Base-by-base conservation (phyloP, 257 asterid species). In the Fraxinus excelsior region DNA sequence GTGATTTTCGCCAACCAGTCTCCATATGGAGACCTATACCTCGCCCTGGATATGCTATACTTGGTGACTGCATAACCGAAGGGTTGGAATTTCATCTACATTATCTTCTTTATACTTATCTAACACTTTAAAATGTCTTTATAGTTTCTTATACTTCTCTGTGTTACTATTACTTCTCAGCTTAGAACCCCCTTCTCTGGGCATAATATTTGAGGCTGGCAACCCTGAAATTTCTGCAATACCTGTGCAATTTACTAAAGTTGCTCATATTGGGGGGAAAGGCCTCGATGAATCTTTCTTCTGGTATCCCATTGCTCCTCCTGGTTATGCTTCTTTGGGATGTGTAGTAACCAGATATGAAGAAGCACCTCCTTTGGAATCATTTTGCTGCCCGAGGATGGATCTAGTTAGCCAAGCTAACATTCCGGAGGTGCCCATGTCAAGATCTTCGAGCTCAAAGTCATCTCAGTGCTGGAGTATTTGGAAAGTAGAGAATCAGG, bases 401-500 rank as follows among this genome's bases (percentile, higher is more conserved):
- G 97, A 93, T 89, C 87, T 95, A 83, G 97, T 95, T 76, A 90
- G 88, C 82, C 94, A 88, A 87, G 88, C 97, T 80, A 89, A 88
- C 84, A 87, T 95, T 77, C 90, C 83, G 67, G 98, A 91, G 86
- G 87, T 85, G 82, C 99, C 99, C 71, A 85, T 93, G 65, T 90
- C 98, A 79, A 91, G 91, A 86, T 89, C 94, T 77, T 88, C 92
- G 66, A 91, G 87, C 86, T 89, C 97, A 18, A 93, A 82, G 85
- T 86, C 92, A 81, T 88, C 97, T 78, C 87, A 91, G 72, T 87
- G 90, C 86, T 95, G 98, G 98, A 95, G 99, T 81, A 88, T 95
- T 78, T 95, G 99, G 99, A 95, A 93, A 93, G 95, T 93, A 81
- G 98, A 93, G 80, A 95, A 91, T 84, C 99, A 95, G 97, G 99